Percentiles rank a stretch among this genome's conserved stretches.
These are phyloP conservation scores for Ustulina deusta DNA, from an alignment of 2,329 filamentous ascomycete genomes.

Conservation along the genomic window DNA sequence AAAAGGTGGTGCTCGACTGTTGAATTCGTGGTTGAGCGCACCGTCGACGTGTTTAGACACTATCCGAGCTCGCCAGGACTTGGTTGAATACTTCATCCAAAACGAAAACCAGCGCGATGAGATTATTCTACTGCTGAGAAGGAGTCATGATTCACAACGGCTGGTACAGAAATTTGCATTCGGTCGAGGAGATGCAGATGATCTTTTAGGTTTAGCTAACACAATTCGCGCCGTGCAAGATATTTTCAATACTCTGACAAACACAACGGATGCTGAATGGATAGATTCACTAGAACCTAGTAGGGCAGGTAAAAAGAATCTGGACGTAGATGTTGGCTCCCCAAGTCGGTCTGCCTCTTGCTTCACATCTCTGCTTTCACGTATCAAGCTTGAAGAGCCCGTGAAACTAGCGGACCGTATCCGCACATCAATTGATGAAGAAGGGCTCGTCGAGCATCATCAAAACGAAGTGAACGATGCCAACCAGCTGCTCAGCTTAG, in stretches of 20 bases:
- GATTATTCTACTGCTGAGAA: constrained; percentile 74
- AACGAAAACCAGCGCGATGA: constrained; percentile 76
- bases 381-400: constrained; percentile 76
- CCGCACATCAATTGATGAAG: constrained; percentile 86
- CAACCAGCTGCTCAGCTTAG: constrained; percentile 76
- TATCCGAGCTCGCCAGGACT: constrained; percentile 83
- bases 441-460: constrained; percentile 85
- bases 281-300: neutral
- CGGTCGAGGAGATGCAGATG: constrained; percentile 90
- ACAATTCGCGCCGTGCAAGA: constrained; percentile 81
- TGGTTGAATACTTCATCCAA: constrained; percentile 80
- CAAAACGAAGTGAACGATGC: constrained; percentile 79
- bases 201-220: constrained; percentile 83
- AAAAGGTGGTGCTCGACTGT: constrained; percentile 86
- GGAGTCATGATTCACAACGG: constrained; percentile 86
- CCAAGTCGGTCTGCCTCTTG: constrained; percentile 33
- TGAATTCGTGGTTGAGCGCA: constrained; percentile 87
- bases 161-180: constrained; percentile 95
- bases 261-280: constrained; percentile 36
- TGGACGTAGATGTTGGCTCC: constrained; percentile 21
- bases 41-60: constrained; percentile 87
- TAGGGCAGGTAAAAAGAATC: neutral
- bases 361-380: constrained; percentile 51
- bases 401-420: constrained; percentile 78
- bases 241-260: constrained; percentile 65